Percentiles rank a stretch among this genome's conserved stretches.
Conservation (phyloP, 2,329 filamentous ascomycete species). For the Cordyceps militaris region DNA sequence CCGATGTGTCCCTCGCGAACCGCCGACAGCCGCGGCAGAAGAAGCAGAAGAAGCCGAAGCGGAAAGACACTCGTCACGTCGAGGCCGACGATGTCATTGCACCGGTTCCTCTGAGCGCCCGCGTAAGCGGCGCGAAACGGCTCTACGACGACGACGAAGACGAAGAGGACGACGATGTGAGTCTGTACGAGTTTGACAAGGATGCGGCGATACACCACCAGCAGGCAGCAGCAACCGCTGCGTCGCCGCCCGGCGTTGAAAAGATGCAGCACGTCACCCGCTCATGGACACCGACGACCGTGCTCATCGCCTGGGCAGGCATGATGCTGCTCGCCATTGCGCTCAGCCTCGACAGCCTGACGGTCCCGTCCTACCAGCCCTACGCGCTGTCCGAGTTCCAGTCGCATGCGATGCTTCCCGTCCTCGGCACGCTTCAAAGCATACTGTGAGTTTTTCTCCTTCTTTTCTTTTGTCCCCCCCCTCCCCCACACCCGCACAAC, state of each 20-base stretch:
- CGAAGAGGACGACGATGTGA: not conserved
- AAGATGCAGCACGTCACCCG: slow-evolving; percentile 7
- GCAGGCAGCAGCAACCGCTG: not conserved
- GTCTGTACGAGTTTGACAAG: not conserved
- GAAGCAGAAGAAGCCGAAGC: not conserved
- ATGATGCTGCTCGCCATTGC: slow-evolving; percentile 8
- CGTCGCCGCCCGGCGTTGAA: not conserved
- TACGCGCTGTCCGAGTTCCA: slow-evolving; percentile 9
- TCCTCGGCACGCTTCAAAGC: slow-evolving; percentile 1
- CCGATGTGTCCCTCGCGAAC: not conserved
- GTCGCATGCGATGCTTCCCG: slow-evolving; percentile 3
- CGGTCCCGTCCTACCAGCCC: slow-evolving; percentile 5
- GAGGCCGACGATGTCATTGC: not conserved
- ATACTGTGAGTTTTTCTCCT: not conserved
- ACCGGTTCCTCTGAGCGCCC: not conserved
- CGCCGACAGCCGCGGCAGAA: not conserved
- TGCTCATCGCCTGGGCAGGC: slow-evolving; percentile 2
- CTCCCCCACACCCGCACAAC: not conserved
- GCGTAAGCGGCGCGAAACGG: not conserved
- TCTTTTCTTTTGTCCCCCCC: no score
- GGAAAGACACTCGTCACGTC: not conserved
- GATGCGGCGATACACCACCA: not conserved
- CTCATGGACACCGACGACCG: not conserved
- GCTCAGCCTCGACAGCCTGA: slow-evolving; percentile 2
- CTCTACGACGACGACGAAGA: not conserved